A percentile compares a stretch with the other conserved stretches of the same genome.
Conservation (phyloP, 305 asterid genomes). For the Withania somnifera region DNA sequence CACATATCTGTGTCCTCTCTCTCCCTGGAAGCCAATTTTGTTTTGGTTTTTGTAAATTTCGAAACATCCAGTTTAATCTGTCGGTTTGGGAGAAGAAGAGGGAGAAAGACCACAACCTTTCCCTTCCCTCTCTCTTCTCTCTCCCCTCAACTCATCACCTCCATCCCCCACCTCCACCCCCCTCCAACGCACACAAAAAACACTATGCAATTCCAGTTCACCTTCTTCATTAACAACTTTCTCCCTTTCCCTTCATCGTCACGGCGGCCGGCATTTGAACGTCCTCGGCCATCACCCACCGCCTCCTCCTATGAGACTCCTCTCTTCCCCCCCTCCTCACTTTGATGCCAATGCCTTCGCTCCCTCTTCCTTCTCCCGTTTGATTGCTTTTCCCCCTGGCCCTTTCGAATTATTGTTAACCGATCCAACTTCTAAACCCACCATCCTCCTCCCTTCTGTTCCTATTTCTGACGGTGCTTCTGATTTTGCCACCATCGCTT, state of each 20-base stretch:
- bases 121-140: neutral
- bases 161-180: too few relatives aligned
- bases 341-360: slow-evolving; percentile 2
- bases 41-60: neutral
- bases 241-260: neutral
- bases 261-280: slow-evolving; percentile 18
- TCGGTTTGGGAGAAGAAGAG: slow-evolving; percentile 5
- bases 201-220: slow-evolving; percentile 31
- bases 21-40: neutral
- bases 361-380: neutral
- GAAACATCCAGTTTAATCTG: neutral
- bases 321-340: neutral
- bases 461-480: slow-evolving; percentile 21
- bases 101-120: neutral
- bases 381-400: slow-evolving; percentile 3
- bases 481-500: slow-evolving; percentile 30
- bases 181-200: too few relatives aligned
- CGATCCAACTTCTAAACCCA: neutral
- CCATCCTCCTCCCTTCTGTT: slow-evolving; percentile 5
- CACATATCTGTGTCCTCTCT: neutral
- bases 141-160: neutral
- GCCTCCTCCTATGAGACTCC: slow-evolving; percentile 33
- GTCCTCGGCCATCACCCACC: slow-evolving; percentile 5
- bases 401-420: neutral
- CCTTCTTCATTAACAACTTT: neutral